A percentile compares a stretch with the other conserved stretches of the same genome.
phyloP scores from a whole-genome alignment of 2,329 filamentous ascomycete genomes.

The Alternaria sp. region DNA sequence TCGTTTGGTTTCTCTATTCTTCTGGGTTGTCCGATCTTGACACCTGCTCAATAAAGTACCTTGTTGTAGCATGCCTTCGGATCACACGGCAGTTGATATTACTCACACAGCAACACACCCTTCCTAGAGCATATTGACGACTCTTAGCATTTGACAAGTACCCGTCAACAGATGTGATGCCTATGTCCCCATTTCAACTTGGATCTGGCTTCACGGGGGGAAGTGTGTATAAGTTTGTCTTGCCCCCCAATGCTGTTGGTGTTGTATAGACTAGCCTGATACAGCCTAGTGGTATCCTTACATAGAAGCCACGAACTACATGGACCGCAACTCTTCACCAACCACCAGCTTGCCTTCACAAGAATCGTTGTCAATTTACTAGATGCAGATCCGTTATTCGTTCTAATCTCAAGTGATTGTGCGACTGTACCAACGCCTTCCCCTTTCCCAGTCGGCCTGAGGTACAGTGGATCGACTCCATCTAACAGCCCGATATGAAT shows the following conservation, averaged over 20 bases:
- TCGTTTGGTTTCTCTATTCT: not conserved
- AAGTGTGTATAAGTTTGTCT: not conserved
- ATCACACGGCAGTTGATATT: not conserved
- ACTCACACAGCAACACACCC: not conserved
- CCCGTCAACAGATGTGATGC: not conserved
- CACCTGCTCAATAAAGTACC: not conserved
- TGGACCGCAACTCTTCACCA: not conserved
- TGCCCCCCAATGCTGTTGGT: not conserved
- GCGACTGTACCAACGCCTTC: not conserved
- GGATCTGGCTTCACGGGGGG: not conserved
- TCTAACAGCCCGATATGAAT: not conserved
- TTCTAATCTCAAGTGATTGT: not conserved
- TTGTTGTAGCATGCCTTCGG: not conserved
- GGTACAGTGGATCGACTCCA: not conserved
- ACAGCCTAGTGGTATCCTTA: not conserved
- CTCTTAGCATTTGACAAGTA: not conserved
- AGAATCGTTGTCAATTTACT: not conserved
- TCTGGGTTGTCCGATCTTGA: not conserved
- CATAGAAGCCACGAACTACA: not conserved
- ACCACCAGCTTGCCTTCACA: not conserved
- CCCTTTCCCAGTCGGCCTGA: not conserved
- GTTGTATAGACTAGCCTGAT: not conserved
- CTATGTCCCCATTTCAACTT: not conserved
- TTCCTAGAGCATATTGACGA: not conserved
- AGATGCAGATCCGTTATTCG: not conserved